phyloP scores from a whole-genome alignment of 768 basidiomycete species.

The Pleurotus citrinopileatus region DNA sequence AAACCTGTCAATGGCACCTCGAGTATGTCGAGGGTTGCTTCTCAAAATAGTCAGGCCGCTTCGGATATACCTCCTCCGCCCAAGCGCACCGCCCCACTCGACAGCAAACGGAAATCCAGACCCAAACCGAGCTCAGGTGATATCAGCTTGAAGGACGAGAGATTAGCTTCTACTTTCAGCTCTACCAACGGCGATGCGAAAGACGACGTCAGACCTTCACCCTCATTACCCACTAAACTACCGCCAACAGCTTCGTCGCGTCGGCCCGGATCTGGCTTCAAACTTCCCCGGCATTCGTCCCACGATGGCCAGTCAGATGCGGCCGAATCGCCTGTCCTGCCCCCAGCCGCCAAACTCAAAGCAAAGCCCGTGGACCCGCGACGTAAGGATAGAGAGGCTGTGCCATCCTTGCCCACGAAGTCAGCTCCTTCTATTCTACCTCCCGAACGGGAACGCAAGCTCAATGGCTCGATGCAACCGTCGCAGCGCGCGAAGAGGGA shows the following conservation, averaged over 20 bases:
- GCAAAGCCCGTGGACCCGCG: conserved; percentile 14
- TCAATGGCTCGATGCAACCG: conserved; percentile 3
- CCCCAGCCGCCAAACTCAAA: conserved; percentile 12
- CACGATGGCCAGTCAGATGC: conserved; percentile 7
- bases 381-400: conserved; percentile 19
- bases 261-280: conserved; percentile 47
- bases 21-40: conserved; percentile 9
- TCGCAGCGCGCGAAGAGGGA: conserved; percentile 17
- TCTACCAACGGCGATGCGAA: conserved; percentile 17
- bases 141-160: conserved; percentile 49
- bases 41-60: background rate
- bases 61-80: conserved; percentile 29
- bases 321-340: conserved; percentile 14
- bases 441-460: conserved; percentile 23
- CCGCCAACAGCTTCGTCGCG: conserved; percentile 17
- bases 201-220: conserved; percentile 9
- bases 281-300: conserved; percentile 26
- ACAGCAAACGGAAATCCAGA: conserved; percentile 41
- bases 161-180: conserved; percentile 23
- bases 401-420: conserved; percentile 30
- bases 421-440: conserved; percentile 26
- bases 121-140: conserved; percentile 40
- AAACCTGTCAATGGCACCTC: conserved; percentile 3
- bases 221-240: conserved; percentile 7
- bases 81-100: conserved; percentile 46